Conservation (phyloP, 768 basidiomycete genomes). For the Crepidotus variabilis region DNA sequence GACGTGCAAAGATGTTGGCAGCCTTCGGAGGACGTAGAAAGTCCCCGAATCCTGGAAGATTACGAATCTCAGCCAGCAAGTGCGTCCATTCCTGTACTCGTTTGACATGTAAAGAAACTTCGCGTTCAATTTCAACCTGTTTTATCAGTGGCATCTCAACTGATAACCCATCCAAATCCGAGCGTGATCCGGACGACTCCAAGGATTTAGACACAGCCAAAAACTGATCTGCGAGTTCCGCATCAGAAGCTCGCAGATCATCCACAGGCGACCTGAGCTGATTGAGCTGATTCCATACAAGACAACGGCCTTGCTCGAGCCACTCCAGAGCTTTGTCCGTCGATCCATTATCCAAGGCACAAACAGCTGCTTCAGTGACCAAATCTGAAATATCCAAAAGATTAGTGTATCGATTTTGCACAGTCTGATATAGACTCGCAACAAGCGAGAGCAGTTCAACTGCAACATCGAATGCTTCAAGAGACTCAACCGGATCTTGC, state of each 20-base stretch:
- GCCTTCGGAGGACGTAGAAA: constrained; percentile 14
- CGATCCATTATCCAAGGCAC: neutral
- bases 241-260: constrained; percentile 6
- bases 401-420: neutral
- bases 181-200: constrained; percentile 3
- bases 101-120: constrained; percentile 6
- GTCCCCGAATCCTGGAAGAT: constrained; percentile 12
- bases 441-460: neutral
- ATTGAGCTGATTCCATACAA: constrained; percentile 24
- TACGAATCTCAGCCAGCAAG: constrained; percentile 8
- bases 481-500: neutral
- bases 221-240: constrained; percentile 9
- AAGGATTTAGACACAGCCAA: constrained; percentile 9
- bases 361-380: neutral
- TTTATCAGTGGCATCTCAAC: neutral
- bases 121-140: constrained; percentile 11
- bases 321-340: constrained; percentile 20
- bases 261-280: constrained; percentile 19
- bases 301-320: constrained; percentile 26
- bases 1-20: neutral
- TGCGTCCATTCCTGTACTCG: constrained; percentile 14
- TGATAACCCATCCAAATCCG: neutral
- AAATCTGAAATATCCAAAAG: neutral
- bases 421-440: neutral
- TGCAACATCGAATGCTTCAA: neutral